Percentiles rank a stretch among this genome's conserved stretches.
Evolutionary conservation across 441 rosid species (phyloP).

Genomic region (Populus trichocarpa): DNA sequence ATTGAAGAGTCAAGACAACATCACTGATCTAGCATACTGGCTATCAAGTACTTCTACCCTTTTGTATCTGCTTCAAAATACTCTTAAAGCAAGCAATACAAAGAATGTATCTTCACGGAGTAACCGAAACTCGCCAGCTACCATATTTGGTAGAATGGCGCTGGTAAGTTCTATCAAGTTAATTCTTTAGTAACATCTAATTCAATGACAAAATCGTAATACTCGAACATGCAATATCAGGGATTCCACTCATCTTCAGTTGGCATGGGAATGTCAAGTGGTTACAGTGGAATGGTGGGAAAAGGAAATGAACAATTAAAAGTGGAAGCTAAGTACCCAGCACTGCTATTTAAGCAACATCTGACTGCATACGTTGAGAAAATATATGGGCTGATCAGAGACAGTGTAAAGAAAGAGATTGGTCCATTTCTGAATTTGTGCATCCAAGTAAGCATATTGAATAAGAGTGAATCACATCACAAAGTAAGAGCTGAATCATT

Average conservation of each 20-base stretch:
- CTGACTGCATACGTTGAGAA: slow-evolving; percentile 73
- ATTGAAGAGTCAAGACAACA: slow-evolving; percentile 47
- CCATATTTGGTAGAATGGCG: slow-evolving; percentile 47
- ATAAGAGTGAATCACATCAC: not conserved
- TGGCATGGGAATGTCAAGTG: slow-evolving; percentile 43
- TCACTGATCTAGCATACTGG: slow-evolving; percentile 57
- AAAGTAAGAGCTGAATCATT: not conserved
- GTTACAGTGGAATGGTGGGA: slow-evolving; percentile 53
- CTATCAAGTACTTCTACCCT: slow-evolving; percentile 64
- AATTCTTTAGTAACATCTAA: slow-evolving; percentile 7
- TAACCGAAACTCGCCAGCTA: slow-evolving; percentile 34
- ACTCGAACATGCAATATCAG: slow-evolving; percentile 28
- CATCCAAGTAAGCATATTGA: slow-evolving; percentile 47
- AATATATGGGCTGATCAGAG: slow-evolving; percentile 64
- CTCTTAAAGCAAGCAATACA: slow-evolving; percentile 52
- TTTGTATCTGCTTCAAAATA: slow-evolving; percentile 57
- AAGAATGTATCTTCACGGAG: slow-evolving; percentile 37
- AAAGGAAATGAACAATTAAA: slow-evolving; percentile 39
- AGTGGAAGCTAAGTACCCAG: slow-evolving; percentile 79
- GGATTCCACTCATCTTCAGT: slow-evolving; percentile 45
- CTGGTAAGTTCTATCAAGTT: slow-evolving; percentile 44
- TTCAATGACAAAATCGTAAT: not conserved
- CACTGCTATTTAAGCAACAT: slow-evolving; percentile 74
- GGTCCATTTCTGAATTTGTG: slow-evolving; percentile 56
- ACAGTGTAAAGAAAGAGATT: slow-evolving; percentile 63